Conservation (phyloP, 2,329 filamentous ascomycete species). For the Colletotrichum sp. region DNA sequence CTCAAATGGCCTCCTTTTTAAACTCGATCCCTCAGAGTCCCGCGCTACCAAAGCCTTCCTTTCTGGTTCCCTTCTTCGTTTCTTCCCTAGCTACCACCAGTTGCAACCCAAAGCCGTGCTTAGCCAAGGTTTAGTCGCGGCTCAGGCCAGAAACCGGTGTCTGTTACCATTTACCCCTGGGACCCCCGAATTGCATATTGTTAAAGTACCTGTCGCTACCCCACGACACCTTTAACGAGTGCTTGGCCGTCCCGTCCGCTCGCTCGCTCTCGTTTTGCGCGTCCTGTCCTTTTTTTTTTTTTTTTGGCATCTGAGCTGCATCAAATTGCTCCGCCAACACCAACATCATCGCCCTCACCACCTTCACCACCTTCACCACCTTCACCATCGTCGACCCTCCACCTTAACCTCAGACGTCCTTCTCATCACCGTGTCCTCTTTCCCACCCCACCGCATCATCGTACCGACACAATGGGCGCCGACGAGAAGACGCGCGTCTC, state of each 20-base stretch:
- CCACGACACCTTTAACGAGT: constrained; percentile 24
- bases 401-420: background rate
- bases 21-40: background rate
- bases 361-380: background rate
- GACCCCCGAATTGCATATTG: constrained; percentile 22
- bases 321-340: background rate
- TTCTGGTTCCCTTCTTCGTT: background rate
- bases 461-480: constrained; percentile 23
- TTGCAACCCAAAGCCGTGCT: constrained; percentile 4
- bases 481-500: constrained; percentile 87
- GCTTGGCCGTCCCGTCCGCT: constrained; percentile 25
- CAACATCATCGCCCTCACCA: background rate
- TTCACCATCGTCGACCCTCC: background rate
- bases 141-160: constrained; percentile 3
- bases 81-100: background rate
- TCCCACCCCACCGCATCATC: background rate
- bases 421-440: background rate
- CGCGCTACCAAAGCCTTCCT: background rate
- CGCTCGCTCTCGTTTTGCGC: constrained; percentile 20
- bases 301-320: background rate
- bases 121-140: constrained; percentile 2
- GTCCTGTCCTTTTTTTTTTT: background rate
- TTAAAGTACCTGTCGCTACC: constrained; percentile 20
- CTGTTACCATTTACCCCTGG: constrained; percentile 12
- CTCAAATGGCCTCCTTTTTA: constrained; percentile 4